Conservation (phyloP, 1,284 basidiomycete genomes). For the Heterobasidion occidentale region DNA sequence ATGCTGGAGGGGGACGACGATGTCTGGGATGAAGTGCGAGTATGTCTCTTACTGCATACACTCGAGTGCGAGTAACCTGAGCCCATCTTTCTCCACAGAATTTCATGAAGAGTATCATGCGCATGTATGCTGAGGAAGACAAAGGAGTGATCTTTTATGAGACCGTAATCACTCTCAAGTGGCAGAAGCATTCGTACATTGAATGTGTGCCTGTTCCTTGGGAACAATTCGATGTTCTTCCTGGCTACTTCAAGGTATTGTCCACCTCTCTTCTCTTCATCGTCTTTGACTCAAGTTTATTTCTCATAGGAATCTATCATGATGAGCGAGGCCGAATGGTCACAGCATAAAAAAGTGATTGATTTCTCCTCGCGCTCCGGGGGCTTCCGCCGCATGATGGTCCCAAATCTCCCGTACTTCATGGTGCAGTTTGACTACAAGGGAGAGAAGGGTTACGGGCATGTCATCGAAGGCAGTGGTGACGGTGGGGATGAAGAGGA, state of each 20-base stretch:
- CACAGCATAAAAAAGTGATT: constrained; percentile 94
- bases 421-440: constrained; percentile 98
- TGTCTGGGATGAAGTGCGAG: constrained; percentile 93
- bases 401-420: constrained; percentile 96
- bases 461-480: constrained; percentile 87
- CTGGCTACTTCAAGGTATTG: constrained; percentile 85
- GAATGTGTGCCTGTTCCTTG: constrained; percentile 90
- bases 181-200: constrained; percentile 87
- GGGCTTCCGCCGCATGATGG: constrained; percentile 88
- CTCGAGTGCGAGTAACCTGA: too few species aligned
- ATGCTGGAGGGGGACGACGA: constrained; percentile 95
- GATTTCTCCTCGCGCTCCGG: constrained; percentile 85
- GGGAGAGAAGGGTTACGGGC: constrained; percentile 94
- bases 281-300: background rate
- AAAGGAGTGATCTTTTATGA: constrained; percentile 93
- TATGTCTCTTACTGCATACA: constrained; percentile 29
- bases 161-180: constrained; percentile 79
- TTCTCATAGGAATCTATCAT: constrained; percentile 78
- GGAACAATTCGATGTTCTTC: constrained; percentile 77
- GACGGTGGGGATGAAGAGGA: constrained; percentile 59
- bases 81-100: constrained; percentile 48
- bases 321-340: constrained; percentile 91
- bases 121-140: constrained; percentile 85
- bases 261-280: background rate
- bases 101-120: constrained; percentile 98